phyloP scores from a whole-genome alignment of 148 eudicot genomes.

The Cornus florida region DNA sequence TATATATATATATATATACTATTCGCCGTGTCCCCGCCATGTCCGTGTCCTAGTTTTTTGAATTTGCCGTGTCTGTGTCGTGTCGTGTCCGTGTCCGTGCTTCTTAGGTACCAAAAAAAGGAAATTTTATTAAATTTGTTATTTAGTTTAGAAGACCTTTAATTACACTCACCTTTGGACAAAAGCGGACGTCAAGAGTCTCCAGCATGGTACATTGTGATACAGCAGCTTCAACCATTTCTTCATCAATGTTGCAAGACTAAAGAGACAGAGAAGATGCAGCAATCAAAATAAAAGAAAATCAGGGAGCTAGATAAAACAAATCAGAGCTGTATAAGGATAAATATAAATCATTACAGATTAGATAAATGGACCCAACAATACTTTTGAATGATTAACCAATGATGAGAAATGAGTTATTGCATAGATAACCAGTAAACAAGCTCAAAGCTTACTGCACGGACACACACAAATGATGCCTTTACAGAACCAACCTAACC shows the following conservation, averaged over 20 bases:
- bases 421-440: background rate
- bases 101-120: background rate
- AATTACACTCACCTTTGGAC: slow-evolving; percentile 58
- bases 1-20: too few species aligned
- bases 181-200: slow-evolving; percentile 94
- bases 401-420: background rate
- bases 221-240: slow-evolving; percentile 74
- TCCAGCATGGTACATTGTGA: slow-evolving; percentile 70
- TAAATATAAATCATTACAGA: background rate
- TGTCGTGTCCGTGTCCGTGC: too few species aligned
- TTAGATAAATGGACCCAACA: background rate
- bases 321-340: background rate
- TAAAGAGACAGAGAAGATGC: slow-evolving; percentile 19
- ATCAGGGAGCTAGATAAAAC: background rate
- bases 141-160: background rate
- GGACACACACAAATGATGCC: background rate
- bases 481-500: background rate
- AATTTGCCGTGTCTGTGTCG: too few species aligned
- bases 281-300: background rate
- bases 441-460: background rate
- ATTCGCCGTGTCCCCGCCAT: too few species aligned
- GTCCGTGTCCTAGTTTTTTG: too few species aligned
- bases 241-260: slow-evolving; percentile 85
- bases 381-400: background rate
- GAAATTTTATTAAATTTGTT: background rate